Conservation (phyloP, 2,329 filamentous ascomycete genomes). For the Karstenula rhodostoma region DNA sequence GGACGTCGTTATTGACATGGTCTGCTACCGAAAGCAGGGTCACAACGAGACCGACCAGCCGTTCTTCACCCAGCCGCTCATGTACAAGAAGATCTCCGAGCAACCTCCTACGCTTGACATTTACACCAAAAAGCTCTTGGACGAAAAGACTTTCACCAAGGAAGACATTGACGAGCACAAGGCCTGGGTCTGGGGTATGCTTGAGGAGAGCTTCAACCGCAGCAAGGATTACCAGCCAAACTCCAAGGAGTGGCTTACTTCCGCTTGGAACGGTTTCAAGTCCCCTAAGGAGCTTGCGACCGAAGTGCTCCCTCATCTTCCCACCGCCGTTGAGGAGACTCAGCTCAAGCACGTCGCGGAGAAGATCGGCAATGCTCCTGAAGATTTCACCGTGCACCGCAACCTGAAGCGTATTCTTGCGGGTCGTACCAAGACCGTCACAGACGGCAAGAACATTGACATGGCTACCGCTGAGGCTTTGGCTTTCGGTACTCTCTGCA, state of each 20-base stretch:
- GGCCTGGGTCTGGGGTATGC: constrained; percentile 99
- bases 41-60: constrained; percentile 99
- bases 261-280: constrained; percentile 99
- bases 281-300: constrained; percentile 96
- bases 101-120: constrained; percentile 87
- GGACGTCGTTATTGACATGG: constrained; percentile 96
- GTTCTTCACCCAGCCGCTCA: constrained; percentile 98
- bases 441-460: constrained; percentile 93
- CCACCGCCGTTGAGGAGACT: constrained; percentile 78
- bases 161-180: constrained; percentile 99
- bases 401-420: constrained; percentile 96
- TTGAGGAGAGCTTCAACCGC: constrained; percentile 95
- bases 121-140: constrained; percentile 88
- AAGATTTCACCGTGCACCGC: constrained; percentile 87
- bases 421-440: constrained; percentile 88
- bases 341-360: constrained; percentile 83
- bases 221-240: constrained; percentile 98
- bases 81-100: constrained; percentile 96
- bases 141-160: constrained; percentile 94
- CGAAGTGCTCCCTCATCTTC: constrained; percentile 90
- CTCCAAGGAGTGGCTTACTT: constrained; percentile 97
- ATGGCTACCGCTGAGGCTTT: constrained; percentile 97
- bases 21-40: constrained; percentile 98
- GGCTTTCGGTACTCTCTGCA: constrained; percentile 89
- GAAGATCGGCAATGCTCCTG: constrained; percentile 78